phyloP scores from a whole-genome alignment of 495 filamentous ascomycete genomes.

The Tuber melanosporum region DNA sequence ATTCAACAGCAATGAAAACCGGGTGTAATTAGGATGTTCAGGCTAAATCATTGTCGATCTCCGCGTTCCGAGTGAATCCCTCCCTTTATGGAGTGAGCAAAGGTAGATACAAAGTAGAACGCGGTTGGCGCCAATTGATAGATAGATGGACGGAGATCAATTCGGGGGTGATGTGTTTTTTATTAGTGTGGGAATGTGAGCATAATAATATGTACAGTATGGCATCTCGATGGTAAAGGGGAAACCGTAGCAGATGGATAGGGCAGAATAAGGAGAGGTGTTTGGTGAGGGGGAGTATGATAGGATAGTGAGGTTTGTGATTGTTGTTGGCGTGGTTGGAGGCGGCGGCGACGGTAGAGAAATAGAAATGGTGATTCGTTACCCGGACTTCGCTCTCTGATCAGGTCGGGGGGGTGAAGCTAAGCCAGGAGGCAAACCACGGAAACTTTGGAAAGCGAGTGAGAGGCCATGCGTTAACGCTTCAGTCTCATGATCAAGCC shows the following conservation, averaged over 20 bases:
- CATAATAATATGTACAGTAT: not conserved
- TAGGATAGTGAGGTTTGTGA: not conserved
- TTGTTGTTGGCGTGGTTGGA: not conserved
- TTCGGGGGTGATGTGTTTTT: not conserved
- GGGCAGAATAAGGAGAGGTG: not conserved
- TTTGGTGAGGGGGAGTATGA: not conserved
- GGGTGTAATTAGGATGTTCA: not conserved
- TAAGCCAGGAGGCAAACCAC: not conserved
- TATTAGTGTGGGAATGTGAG: not conserved
- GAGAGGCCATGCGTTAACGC: not conserved
- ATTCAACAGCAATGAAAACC: not conserved
- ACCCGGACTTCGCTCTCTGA: not conserved
- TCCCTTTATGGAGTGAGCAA: not conserved
- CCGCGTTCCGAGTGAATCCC: conserved; percentile 2
- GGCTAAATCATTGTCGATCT: not conserved
- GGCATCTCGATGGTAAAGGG: not conserved
- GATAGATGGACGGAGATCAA: not conserved
- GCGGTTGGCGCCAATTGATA: not conserved
- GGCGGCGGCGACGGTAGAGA: not conserved
- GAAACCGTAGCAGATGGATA: not conserved
- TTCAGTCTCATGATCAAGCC: not conserved
- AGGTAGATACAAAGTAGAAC: conserved; percentile 2
- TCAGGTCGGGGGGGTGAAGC: not conserved
- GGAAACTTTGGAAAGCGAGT: not conserved
- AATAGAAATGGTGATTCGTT: not conserved